A percentile compares a stretch with the other conserved stretches of the same genome.
These are phyloP conservation scores for Debaryomyces psychrophilus DNA, from an alignment of 1,139 yeast genomes.

Conservation along the genomic window DNA sequence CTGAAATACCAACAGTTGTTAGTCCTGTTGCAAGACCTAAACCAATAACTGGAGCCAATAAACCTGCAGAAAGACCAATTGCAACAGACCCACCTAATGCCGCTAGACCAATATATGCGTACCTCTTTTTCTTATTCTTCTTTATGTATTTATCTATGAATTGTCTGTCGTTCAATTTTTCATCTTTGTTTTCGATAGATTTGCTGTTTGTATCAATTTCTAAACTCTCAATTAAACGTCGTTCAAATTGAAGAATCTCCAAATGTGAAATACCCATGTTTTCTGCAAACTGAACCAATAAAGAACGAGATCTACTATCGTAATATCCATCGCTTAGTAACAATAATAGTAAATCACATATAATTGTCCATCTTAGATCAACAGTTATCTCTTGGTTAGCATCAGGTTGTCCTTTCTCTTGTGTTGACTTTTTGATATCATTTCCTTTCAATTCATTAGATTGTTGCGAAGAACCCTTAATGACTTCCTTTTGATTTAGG, in stretches of 20 bases:
- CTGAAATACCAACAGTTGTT: slow-evolving; percentile 90
- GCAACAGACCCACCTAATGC: slow-evolving; percentile 97
- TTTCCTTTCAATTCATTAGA: slow-evolving; percentile 10
- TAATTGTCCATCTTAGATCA: slow-evolving; percentile 89
- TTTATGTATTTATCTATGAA: slow-evolving; percentile 72
- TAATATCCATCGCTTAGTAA: slow-evolving; percentile 83
- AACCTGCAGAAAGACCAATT: slow-evolving; percentile 91
- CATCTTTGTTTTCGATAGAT: slow-evolving; percentile 58
- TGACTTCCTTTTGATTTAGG: slow-evolving; percentile 45
- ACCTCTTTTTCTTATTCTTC: slow-evolving; percentile 63
- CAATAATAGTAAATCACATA: slow-evolving; percentile 85
- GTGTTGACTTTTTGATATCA: slow-evolving; percentile 4
- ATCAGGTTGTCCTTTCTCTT: slow-evolving; percentile 1
- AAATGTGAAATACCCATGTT: slow-evolving; percentile 58
- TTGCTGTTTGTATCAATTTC: slow-evolving; percentile 76
- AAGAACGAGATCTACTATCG: slow-evolving; percentile 84
- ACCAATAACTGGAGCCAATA: slow-evolving; percentile 96
- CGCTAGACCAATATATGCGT: slow-evolving; percentile 91
- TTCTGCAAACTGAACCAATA: slow-evolving; percentile 67
- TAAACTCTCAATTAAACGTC: slow-evolving; percentile 84
- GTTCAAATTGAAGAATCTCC: slow-evolving; percentile 86
- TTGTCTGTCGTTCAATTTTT: slow-evolving; percentile 73
- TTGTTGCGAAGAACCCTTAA: slow-evolving; percentile 29
- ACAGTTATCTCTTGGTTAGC: slow-evolving; percentile 32
- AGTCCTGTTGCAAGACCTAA: slow-evolving; percentile 98